Evolutionary conservation across 148 eudicot species (phyloP).

Genomic region (Rhododendron williamsianum): DNA sequence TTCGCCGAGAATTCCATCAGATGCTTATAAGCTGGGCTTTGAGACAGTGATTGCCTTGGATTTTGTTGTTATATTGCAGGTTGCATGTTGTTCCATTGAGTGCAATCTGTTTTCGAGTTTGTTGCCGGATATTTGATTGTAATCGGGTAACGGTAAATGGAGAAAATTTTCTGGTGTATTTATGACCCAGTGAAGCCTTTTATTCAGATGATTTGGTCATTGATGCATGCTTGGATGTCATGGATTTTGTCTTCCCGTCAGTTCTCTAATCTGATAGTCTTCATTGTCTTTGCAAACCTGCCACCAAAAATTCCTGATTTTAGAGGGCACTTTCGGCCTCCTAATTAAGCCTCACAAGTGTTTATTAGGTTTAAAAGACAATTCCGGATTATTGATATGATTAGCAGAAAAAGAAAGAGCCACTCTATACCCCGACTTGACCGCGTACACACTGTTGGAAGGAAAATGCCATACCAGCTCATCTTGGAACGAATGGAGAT

Average conservation of each 20-base stretch:
- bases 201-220: neutral
- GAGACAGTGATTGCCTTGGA: neutral
- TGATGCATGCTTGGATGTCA: neutral
- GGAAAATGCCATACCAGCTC: too few relatives aligned
- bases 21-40: neutral
- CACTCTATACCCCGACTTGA: too few relatives aligned
- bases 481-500: too few relatives aligned
- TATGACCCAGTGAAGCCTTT: neutral
- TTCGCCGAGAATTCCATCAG: neutral
- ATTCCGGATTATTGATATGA: too few relatives aligned
- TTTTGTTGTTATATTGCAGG: neutral
- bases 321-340: too few relatives aligned
- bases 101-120: neutral
- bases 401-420: too few relatives aligned
- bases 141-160: neutral
- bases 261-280: too few relatives aligned
- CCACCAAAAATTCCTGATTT: too few relatives aligned
- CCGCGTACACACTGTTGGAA: too few relatives aligned
- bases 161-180: neutral
- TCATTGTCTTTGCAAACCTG: too few relatives aligned
- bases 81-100: neutral
- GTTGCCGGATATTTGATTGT: neutral
- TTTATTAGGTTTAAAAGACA: too few relatives aligned
- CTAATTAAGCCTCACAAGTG: too few relatives aligned
- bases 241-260: neutral